A percentile compares a stretch with the other conserved stretches of the same genome.
These are phyloP conservation scores for Talaromyces pinophilus DNA, from an alignment of 2,329 filamentous ascomycete genomes.

Conservation along the genomic window DNA sequence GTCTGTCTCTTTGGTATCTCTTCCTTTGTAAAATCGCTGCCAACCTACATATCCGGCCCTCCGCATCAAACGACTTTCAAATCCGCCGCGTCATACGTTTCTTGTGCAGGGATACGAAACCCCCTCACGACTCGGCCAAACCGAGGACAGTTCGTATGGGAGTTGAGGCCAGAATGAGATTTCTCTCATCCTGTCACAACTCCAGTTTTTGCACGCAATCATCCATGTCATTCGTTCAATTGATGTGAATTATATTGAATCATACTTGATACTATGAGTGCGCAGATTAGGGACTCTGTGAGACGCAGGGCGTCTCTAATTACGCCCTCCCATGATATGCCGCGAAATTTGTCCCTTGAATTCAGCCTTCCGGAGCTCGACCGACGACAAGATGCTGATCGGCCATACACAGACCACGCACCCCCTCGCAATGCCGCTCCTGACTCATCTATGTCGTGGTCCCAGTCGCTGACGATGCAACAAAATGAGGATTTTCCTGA, in stretches of 20 bases:
- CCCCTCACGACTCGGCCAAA: not conserved
- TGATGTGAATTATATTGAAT: conserved; percentile 2
- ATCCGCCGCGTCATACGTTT: not conserved
- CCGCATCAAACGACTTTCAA: not conserved
- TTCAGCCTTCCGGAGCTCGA: conserved; percentile 18
- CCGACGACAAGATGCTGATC: conserved; percentile 12
- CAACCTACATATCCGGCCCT: not conserved
- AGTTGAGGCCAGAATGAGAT: conserved; percentile 6
- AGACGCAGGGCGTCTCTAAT: conserved; percentile 22
- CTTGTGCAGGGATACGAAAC: not conserved
- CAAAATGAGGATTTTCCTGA: conserved; percentile 18
- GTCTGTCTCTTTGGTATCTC: not conserved
- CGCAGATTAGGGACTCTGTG: conserved; percentile 18
- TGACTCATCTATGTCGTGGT: not conserved
- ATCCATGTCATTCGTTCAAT: conserved; percentile 1
- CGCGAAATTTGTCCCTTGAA: conserved; percentile 21
- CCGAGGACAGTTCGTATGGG: not conserved
- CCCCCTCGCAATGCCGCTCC: conserved; percentile 10
- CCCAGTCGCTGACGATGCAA: conserved; percentile 19
- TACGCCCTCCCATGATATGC: conserved; percentile 16
- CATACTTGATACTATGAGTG: not conserved
- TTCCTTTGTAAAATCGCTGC: not conserved
- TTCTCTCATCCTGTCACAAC: conserved; percentile 3
- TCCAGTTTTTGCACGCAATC: not conserved
- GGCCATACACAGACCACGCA: not conserved